Conservation (phyloP, 2,329 filamentous ascomycete genomes). For the Diaporthe vaccinii region DNA sequence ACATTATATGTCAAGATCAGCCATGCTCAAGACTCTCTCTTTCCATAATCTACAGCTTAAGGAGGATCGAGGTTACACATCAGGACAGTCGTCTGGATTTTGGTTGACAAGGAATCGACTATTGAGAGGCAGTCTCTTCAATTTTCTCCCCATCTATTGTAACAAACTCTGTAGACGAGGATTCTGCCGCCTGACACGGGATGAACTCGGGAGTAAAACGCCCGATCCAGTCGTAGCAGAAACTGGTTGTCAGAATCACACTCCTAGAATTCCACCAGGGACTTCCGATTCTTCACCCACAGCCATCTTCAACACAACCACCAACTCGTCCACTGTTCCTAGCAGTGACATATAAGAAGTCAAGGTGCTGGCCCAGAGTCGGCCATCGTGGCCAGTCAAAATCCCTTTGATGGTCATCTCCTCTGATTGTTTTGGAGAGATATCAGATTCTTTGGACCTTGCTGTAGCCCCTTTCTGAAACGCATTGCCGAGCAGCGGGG, state of each 20-base stretch:
- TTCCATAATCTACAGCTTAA: neutral
- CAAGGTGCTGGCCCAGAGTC: neutral
- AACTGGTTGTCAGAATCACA: neutral
- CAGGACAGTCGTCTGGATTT: neutral
- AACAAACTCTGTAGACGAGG: neutral
- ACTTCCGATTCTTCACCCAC: constrained; percentile 4
- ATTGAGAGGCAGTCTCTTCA: neutral
- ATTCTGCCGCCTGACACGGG: neutral
- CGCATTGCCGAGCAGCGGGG: neutral
- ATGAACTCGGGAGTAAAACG: neutral
- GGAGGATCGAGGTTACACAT: neutral
- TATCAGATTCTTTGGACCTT: neutral
- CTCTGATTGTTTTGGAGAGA: neutral
- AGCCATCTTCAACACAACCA: neutral
- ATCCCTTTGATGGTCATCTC: neutral
- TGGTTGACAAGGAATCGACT: too few species aligned
- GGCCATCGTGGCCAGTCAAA: neutral
- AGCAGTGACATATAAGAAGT: neutral
- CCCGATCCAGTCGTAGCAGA: neutral
- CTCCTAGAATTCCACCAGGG: neutral
- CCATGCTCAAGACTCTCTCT: too few species aligned
- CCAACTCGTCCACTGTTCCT: constrained; percentile 3
- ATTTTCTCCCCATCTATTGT: neutral
- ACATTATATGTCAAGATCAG: neutral
- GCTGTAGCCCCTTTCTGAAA: neutral